These are phyloP conservation scores for Apiospora malaysiana DNA, from an alignment of 2,329 filamentous ascomycete species.

Conservation along the genomic window DNA sequence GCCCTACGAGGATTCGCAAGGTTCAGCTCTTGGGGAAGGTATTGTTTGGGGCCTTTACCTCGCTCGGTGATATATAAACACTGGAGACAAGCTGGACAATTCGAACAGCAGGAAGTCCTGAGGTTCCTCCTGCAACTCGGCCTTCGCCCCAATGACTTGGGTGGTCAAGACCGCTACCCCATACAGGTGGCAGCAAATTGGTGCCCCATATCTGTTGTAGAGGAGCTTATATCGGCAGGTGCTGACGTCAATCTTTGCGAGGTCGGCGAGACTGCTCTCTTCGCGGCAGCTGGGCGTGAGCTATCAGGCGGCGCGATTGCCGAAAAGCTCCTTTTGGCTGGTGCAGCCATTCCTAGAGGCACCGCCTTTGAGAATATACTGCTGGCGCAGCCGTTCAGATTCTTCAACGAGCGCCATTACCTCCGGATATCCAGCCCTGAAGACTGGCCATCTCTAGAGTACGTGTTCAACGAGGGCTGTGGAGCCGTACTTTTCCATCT, in stretches of 20 bases:
- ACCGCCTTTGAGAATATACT: too few relatives aligned
- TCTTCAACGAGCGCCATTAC: too few relatives aligned
- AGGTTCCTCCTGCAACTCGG: not conserved
- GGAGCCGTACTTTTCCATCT: not conserved
- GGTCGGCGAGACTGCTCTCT: not conserved
- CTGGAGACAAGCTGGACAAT: too few relatives aligned
- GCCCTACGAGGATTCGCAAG: not conserved
- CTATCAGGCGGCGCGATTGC: not conserved
- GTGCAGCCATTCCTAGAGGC: not conserved
- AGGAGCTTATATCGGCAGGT: not conserved
- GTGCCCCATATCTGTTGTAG: not conserved
- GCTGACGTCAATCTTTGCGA: not conserved
- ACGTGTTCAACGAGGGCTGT: not conserved
- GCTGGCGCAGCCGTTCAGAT: too few relatives aligned
- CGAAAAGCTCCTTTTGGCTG: not conserved
- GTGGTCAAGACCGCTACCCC: not conserved
- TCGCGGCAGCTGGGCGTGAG: not conserved
- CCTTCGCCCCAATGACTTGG: not conserved
- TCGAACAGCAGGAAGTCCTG: not conserved
- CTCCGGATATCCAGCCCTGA: too few relatives aligned
- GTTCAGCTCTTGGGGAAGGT: too few relatives aligned
- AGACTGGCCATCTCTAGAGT: not conserved
- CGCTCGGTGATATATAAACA: too few relatives aligned
- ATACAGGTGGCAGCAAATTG: not conserved
- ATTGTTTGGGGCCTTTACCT: too few relatives aligned